Evolutionary conservation across 768 basidiomycete genomes (phyloP).

Genomic region (Lentinula boryana): DNA sequence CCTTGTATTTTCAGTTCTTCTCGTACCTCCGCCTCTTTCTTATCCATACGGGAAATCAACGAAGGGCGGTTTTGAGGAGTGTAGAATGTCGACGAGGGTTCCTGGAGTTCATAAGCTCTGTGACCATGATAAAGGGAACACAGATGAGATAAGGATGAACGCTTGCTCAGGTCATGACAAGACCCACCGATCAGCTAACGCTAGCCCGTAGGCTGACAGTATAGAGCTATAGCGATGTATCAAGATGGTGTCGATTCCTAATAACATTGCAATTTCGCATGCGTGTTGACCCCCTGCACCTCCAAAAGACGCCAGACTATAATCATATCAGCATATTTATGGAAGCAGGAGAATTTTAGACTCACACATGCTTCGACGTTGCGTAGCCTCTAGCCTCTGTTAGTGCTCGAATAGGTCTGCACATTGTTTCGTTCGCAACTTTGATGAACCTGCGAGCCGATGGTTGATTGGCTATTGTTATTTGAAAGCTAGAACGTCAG

Average conservation of each 20-base stretch:
- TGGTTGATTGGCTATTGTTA: background rate
- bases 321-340: background rate
- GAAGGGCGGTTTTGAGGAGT: conserved; percentile 46
- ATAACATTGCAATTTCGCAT: conserved; percentile 81
- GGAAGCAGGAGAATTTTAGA: background rate
- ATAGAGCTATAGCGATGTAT: conserved; percentile 92
- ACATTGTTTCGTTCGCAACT: conserved; percentile 97
- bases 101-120: conserved; percentile 83
- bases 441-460: conserved; percentile 71
- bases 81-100: conserved; percentile 82
- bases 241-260: conserved; percentile 84
- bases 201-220: conserved; percentile 91
- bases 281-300: conserved; percentile 92
- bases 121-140: background rate
- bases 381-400: conserved; percentile 89
- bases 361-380: conserved; percentile 64
- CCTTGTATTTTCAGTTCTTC: conserved; percentile 74
- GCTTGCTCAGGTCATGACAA: too few relatives aligned
- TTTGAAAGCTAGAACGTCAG: background rate
- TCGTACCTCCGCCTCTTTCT: conserved; percentile 55
- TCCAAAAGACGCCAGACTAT: conserved; percentile 79
- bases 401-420: conserved; percentile 82
- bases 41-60: conserved; percentile 64
- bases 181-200: conserved; percentile 67
- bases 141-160: too few relatives aligned